Conservation (phyloP, 1,139 yeast species). For the Trichomonascaceae sp. region DNA sequence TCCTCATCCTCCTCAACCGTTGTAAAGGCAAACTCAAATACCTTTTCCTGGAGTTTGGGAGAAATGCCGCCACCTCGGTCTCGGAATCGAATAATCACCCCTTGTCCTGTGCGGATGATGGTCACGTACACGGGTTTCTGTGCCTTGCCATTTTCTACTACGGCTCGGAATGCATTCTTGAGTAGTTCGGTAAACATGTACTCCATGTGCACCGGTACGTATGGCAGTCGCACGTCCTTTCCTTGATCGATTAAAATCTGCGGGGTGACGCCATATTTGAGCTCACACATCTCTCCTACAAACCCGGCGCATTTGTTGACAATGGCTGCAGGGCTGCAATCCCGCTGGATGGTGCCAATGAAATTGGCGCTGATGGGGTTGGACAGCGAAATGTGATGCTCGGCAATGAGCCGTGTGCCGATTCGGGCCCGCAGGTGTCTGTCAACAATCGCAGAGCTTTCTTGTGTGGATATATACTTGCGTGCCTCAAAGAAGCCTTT, state of each 20-base stretch:
- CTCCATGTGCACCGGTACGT: constrained; percentile 77
- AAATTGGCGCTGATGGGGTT: constrained; percentile 34
- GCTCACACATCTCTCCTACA: constrained; percentile 67
- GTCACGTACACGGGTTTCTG: constrained; percentile 53
- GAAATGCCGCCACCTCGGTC: constrained; percentile 87
- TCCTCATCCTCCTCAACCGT: constrained; percentile 48
- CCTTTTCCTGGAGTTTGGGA: constrained; percentile 45
- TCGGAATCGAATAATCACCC: constrained; percentile 47
- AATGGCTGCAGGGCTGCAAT: constrained; percentile 48
- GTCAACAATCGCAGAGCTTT: constrained; percentile 53
- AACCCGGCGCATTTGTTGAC: constrained; percentile 52
- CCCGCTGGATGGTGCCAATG: constrained; percentile 61
- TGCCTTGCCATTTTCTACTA: constrained; percentile 45
- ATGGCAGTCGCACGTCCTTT: constrained; percentile 44
- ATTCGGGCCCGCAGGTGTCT: constrained; percentile 75
- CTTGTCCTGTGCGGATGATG: constrained; percentile 40
- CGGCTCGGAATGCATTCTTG: constrained; percentile 78
- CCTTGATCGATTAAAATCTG: constrained; percentile 45
- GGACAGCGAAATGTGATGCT: constrained; percentile 60
- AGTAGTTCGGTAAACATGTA: constrained; percentile 77
- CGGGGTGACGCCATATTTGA: constrained; percentile 70
- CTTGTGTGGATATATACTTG: constrained; percentile 35
- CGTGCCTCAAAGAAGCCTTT: constrained; percentile 72
- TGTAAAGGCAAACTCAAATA: constrained; percentile 78
- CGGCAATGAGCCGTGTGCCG: constrained; percentile 71